phyloP scores from a whole-genome alignment of 768 basidiomycete species.

The Kondoa subrosea region DNA sequence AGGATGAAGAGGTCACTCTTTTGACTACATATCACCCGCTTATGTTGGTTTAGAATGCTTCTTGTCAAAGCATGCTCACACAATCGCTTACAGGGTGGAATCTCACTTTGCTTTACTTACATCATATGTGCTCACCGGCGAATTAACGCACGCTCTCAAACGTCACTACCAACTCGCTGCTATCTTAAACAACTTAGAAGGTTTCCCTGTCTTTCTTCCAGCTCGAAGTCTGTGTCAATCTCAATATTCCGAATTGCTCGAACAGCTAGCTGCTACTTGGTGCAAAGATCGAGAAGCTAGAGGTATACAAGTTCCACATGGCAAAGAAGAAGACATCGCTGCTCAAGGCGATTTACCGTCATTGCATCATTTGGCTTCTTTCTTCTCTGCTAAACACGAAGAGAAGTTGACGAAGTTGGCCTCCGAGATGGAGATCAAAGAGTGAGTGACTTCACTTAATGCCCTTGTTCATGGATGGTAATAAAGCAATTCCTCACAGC shows the following conservation, averaged over 20 bases:
- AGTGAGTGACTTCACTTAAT: neutral
- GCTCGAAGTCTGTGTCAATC: conserved; percentile 69
- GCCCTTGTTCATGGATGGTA: neutral
- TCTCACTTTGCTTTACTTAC: conserved; percentile 66
- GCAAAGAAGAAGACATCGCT: conserved; percentile 16
- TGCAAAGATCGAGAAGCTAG: conserved; percentile 12
- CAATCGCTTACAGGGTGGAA: conserved; percentile 39
- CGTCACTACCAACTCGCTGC: conserved; percentile 51
- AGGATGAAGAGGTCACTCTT: conserved; percentile 22
- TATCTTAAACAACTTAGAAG: conserved; percentile 64
- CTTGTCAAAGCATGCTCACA: neutral
- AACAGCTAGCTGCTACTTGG: conserved; percentile 66
- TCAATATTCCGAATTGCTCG: conserved; percentile 60
- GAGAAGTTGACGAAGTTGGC: conserved; percentile 11
- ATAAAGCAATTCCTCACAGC: neutral
- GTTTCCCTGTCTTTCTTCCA: conserved; percentile 72
- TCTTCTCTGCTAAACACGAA: conserved; percentile 15
- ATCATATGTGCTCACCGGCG: conserved; percentile 58
- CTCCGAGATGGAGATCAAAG: conserved; percentile 7
- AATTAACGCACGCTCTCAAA: conserved; percentile 47
- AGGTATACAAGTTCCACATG: conserved; percentile 11
- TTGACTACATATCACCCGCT: conserved; percentile 77
- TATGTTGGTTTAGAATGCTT: conserved; percentile 31
- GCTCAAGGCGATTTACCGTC: conserved; percentile 10
- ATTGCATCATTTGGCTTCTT: conserved; percentile 19